Evolutionary conservation across 2,329 filamentous ascomycete genomes (phyloP), one percentile per base, ranked within the genome.

Genomic region (Parafenestella ontariensis): DNA sequence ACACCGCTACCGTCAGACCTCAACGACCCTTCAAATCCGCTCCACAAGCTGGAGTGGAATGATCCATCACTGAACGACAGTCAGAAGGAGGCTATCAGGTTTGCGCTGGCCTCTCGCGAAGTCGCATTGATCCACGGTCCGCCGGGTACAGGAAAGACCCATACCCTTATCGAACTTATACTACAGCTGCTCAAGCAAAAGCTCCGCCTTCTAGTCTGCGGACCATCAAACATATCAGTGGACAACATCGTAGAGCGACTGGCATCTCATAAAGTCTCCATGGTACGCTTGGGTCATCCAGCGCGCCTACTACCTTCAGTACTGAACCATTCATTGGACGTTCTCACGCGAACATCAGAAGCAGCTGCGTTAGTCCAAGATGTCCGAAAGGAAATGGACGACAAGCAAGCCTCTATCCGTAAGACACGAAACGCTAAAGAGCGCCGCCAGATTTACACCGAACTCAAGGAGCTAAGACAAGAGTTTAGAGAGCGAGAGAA

Each of bases 231-330:
- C 73, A 93, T 99, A 65, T 95, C 92, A 0, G 95, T 99, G 1
- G 95, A 99, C 82, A 99, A 99, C 71, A 96, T 99, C 53, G 93
- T 97, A 8, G 95, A 99, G 77, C 87, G 95, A 7, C 84, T 98
- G 1, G 87, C 92, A 1, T 87, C 90, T 0, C 90, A 93, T 74
- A 92, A 92, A 68, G 83, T 97, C 1, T 89, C 92, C 0, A 92
- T 98, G 66, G 85, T 98, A 31, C 89, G 95, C 1, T 85, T 99
- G 0, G 95, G 95, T 1, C 95, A 99, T 75, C 95, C 95, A 0
- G 95, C 95, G 1, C 88, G 95, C 18, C 83, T 99, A 23, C 82
- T 99, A 0, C 93, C 93, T 0, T 92, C 91, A 0, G 92, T 99
- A 0, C 76, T 98, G 29, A 89, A 88, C 60, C 93, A 97, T 76